A percentile compares a stretch with the other conserved stretches of the same genome.
phyloP scores from a whole-genome alignment of 257 asterid species.

The Solanum etuberosum region DNA sequence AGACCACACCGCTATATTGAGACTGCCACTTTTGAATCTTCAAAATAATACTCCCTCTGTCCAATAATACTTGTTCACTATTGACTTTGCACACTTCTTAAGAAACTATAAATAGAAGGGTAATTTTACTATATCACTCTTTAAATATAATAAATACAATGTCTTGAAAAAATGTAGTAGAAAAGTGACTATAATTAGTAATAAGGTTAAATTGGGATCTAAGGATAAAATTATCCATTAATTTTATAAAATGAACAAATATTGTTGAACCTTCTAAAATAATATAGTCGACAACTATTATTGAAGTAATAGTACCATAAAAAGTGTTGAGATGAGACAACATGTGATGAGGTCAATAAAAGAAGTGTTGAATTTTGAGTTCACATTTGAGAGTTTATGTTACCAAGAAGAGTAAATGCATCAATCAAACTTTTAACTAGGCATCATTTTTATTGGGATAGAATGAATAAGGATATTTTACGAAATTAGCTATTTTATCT shows the following conservation, averaged over 20 bases:
- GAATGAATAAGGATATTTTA: neutral
- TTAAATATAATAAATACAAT: no score
- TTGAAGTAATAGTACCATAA: neutral
- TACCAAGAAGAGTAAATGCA: neutral
- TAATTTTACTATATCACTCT: no score
- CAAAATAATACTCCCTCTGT: neutral
- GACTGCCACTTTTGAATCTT: neutral
- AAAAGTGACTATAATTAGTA: no score
- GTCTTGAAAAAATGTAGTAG: no score
- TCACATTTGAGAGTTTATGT: neutral
- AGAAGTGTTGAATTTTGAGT: neutral
- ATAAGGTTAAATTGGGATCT: no score
- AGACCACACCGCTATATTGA: neutral
- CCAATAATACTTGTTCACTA: no score
- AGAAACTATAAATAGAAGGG: no score
- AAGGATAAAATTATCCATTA: no score
- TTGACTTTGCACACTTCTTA: no score
- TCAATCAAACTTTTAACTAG: neutral
- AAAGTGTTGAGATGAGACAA: neutral
- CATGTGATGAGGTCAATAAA: neutral
- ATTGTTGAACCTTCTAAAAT: accelerated
- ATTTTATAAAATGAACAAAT: no score
- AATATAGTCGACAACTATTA: no score
- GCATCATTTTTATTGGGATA: neutral
- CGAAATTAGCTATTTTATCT: neutral